Base-by-base conservation (phyloP, 2,329 filamentous ascomycete genomes). In the Beauveria brongniartii region DNA sequence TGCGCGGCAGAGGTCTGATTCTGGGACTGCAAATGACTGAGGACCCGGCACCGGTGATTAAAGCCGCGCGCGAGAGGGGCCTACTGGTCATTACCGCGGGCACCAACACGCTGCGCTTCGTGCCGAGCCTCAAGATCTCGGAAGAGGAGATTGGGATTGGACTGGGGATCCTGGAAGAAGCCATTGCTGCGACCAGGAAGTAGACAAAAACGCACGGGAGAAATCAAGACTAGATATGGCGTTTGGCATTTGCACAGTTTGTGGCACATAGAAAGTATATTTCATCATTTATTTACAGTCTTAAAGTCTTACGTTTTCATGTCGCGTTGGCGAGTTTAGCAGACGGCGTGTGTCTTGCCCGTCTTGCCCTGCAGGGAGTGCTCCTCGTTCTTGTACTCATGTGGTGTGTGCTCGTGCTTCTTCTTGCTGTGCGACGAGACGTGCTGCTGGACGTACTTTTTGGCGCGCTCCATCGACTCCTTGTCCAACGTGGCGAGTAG, bases 31-130 rank as follows among this genome's bases (percentile, higher is more conserved):
- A 99, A 77, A 77, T 99, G 61, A 85, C 81, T 7, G 79, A 85
- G 65, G 89, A 94, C 70, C 90, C 85, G 34, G 81, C 82, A 20
- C 82, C 80, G 14, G 86, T 99, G 63, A 81, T 99, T 63, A 91
- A 88, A 65, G 92, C 92, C 12, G 92, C 92, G 20, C 81, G 94
- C 63, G 91, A 97, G 78, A 82, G 91, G 63, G 94, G 94, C 0
- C 73, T 99, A 69, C 74, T 99, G 62, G 80, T 99, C 63, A 97
- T 99, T 70, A 97, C 92, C 1, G 93, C 91, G 30, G 94, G 94
- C 1, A 92, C 87, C 34, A 96, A 97, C 71, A 97, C 92, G 9
- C 76, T 99, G 67, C 82, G 94, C 53, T 96, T 99, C 68, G 92
- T 97, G 61, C 94, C 94, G 37, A 89, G 91, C 63, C 77, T 99